phyloP scores from a whole-genome alignment of 1,139 yeast genomes.

The Scheffersomyces insectosa region DNA sequence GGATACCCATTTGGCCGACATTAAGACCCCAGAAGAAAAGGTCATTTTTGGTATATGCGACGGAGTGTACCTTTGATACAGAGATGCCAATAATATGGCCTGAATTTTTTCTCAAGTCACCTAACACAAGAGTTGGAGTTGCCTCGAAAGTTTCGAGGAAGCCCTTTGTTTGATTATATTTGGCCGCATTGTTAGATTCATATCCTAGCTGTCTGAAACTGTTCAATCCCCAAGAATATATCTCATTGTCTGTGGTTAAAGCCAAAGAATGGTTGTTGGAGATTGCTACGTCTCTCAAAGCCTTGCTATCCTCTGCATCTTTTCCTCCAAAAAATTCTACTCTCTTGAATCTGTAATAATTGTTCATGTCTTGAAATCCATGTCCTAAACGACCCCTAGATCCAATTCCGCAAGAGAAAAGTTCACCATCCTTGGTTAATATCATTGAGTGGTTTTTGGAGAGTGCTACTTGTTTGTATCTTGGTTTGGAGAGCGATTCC shows the following conservation, averaged over 20 bases:
- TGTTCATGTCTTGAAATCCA: slow-evolving; percentile 35
- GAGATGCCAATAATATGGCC: slow-evolving; percentile 51
- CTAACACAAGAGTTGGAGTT: slow-evolving; percentile 48
- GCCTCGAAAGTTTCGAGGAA: slow-evolving; percentile 39
- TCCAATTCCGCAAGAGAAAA: slow-evolving; percentile 68
- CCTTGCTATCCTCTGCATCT: slow-evolving; percentile 17
- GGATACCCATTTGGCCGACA: slow-evolving; percentile 81
- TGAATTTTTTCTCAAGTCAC: slow-evolving; percentile 40
- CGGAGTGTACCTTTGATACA: slow-evolving; percentile 73
- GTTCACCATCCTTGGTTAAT: slow-evolving; percentile 53
- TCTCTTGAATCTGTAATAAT: slow-evolving; percentile 37
- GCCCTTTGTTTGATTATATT: slow-evolving; percentile 4
- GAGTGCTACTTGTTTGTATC: slow-evolving; percentile 47
- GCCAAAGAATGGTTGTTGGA: slow-evolving; percentile 69
- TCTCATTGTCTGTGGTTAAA: slow-evolving; percentile 49
- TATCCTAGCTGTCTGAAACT: slow-evolving; percentile 66
- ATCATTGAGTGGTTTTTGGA: slow-evolving; percentile 70
- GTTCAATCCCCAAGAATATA: slow-evolving; percentile 82
- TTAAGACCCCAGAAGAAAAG: slow-evolving; percentile 80
- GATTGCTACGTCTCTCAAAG: slow-evolving; percentile 39
- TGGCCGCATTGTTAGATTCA: slow-evolving; percentile 26
- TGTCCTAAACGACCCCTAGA: slow-evolving; percentile 74
- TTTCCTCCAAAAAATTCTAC: slow-evolving; percentile 24
- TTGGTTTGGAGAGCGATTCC: slow-evolving; percentile 31
- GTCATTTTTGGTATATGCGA: slow-evolving; percentile 55